Conservation (phyloP, 2,329 filamentous ascomycete species). For the Cryphonectria japonica region DNA sequence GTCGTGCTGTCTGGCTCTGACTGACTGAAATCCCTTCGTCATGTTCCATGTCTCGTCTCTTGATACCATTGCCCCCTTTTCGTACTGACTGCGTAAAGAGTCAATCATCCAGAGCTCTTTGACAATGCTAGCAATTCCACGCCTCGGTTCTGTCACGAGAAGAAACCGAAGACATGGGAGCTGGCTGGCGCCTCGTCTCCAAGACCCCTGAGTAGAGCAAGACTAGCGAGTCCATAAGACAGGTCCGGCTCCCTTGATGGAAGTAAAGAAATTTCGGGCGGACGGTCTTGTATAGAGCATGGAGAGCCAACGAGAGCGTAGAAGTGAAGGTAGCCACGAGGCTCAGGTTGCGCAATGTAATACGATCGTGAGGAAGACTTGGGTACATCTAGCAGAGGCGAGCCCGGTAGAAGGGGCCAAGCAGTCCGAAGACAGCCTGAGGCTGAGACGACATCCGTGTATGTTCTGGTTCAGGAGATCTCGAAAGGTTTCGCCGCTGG, state of each 20-base stretch:
- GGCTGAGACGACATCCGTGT: not conserved
- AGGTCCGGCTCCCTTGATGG: not conserved
- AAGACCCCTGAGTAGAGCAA: conserved; percentile 1
- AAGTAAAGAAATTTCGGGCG: not conserved
- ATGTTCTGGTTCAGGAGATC: not conserved
- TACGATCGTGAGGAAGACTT: not conserved
- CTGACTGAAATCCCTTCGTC: not conserved
- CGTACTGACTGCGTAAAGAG: not conserved
- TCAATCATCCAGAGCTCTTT: not conserved
- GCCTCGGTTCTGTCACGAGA: not conserved
- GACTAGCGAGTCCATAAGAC: not conserved
- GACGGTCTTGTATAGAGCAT: not conserved
- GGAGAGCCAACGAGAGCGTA: not conserved
- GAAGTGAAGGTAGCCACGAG: not conserved
- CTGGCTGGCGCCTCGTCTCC: not conserved
- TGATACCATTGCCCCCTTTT: not conserved
- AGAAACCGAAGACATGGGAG: not conserved
- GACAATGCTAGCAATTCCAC: not conserved
- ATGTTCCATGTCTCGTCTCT: conserved; percentile 10
- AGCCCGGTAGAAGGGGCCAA: not conserved
- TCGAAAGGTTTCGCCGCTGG: conserved; percentile 7
- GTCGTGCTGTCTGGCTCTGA: not conserved
- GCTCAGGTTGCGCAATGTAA: not conserved
- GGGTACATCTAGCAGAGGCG: not conserved
- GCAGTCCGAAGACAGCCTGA: not conserved